These are phyloP conservation scores for Penicillium griseofulvum DNA, from an alignment of 2,329 filamentous ascomycete genomes.

Conservation along the genomic window DNA sequence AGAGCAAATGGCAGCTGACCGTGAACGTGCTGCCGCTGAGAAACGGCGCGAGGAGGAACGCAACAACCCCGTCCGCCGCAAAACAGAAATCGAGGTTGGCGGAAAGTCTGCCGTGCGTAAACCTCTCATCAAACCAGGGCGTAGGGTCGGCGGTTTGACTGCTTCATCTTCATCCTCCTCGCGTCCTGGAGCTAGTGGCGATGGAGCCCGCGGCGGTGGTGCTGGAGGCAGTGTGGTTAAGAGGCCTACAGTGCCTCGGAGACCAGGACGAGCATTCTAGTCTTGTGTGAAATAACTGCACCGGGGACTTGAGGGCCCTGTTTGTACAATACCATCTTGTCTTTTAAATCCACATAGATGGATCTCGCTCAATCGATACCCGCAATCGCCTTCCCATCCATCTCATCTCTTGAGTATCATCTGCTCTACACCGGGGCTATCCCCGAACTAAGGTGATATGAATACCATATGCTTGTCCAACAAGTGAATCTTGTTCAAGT, in stretches of 20 bases:
- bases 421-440: background rate
- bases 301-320: background rate
- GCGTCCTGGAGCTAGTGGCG: conserved; percentile 19
- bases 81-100: conserved; percentile 37
- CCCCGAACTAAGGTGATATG: background rate
- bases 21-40: conserved; percentile 52
- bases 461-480: background rate
- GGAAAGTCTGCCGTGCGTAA: conserved; percentile 34
- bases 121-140: conserved; percentile 29
- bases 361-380: conserved; percentile 12
- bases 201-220: conserved; percentile 9
- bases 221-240: conserved; percentile 40
- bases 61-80: conserved; percentile 35
- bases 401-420: background rate
- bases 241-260: conserved; percentile 35
- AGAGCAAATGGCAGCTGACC: conserved; percentile 84
- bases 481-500: background rate
- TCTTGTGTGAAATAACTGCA: background rate
- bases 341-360: conserved; percentile 3
- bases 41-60: conserved; percentile 41
- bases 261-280: conserved; percentile 37
- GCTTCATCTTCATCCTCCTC: conserved; percentile 27
- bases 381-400: background rate
- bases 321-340: background rate
- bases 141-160: conserved; percentile 31